Conservation (phyloP, 495 filamentous ascomycete genomes). For the Penicillium canariense region DNA sequence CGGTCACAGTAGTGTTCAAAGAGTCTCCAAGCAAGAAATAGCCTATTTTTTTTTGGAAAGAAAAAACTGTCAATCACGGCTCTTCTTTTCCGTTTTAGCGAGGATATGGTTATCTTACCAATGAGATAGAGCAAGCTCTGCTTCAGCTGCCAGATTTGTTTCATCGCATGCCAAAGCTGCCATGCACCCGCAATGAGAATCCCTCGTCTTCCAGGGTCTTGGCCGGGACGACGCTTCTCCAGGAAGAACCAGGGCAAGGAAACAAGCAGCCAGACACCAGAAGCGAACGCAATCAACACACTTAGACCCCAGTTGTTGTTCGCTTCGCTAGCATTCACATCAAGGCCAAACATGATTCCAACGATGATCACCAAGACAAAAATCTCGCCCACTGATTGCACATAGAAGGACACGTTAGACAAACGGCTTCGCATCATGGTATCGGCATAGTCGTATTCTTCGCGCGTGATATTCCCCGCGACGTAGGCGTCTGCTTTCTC, state of each 20-base stretch:
- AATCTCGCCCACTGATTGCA: conserved; percentile 59
- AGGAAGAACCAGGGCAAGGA: conserved; percentile 63
- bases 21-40: conserved; percentile 66
- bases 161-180: conserved; percentile 56
- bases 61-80: neutral
- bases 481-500: conserved; percentile 51
- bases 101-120: conserved; percentile 29
- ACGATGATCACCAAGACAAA: conserved; percentile 61
- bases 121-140: conserved; percentile 63
- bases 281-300: conserved; percentile 62
- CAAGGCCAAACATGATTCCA: conserved; percentile 59
- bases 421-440: conserved; percentile 60
- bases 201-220: conserved; percentile 44
- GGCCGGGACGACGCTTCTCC: conserved; percentile 61
- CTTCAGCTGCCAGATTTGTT: conserved; percentile 60
- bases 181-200: conserved; percentile 55
- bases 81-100: neutral
- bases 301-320: conserved; percentile 66
- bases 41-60: conserved; percentile 31
- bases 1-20: conserved; percentile 65
- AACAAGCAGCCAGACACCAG: conserved; percentile 59
- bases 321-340: conserved; percentile 53
- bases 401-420: conserved; percentile 60
- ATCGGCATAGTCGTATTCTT: conserved; percentile 60
- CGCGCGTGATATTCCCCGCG: conserved; percentile 51